Conservation (phyloP, 352 stramenopile species). For the Globisporangium middletonii region DNA sequence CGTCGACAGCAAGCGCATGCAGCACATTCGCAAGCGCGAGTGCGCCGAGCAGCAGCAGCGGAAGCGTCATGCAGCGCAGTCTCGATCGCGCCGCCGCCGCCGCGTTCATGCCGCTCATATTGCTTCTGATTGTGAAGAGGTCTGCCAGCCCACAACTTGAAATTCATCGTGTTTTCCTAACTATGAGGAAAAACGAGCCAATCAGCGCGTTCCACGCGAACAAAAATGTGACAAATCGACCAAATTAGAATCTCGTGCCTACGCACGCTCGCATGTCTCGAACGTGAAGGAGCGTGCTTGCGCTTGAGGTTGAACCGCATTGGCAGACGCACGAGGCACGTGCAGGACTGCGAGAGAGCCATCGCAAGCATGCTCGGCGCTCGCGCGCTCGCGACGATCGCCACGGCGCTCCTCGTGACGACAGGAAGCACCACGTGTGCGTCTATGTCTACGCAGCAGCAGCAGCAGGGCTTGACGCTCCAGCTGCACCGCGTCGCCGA, state of each 20-base stretch:
- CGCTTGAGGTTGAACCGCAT: too few species aligned
- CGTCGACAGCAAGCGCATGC: background rate
- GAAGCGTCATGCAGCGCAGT: background rate
- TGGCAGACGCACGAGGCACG: too few species aligned
- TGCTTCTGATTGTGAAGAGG: too few species aligned
- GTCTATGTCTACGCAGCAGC: background rate
- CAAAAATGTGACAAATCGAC: too few species aligned
- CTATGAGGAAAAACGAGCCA: background rate
- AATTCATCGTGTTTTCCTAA: background rate
- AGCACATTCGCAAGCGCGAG: background rate
- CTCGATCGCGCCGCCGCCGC: too few species aligned
- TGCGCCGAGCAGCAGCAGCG: background rate
- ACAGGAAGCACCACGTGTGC: background rate
- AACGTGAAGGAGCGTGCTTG: too few species aligned
- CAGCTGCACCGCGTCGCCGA: slow-evolving; percentile 32
- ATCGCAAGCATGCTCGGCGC: too few species aligned
- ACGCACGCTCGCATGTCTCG: too few species aligned
- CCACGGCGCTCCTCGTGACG: background rate
- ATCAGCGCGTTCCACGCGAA: background rate
- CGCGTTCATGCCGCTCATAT: too few species aligned
- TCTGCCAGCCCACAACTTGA: too few species aligned
- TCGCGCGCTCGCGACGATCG: background rate
- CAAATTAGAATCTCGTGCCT: too few species aligned
- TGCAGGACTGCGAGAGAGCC: too few species aligned
- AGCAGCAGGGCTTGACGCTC: slow-evolving; percentile 21